These are phyloP conservation scores for Phytophthora cryptogea DNA, from an alignment of 352 stramenopile genomes.

Conservation along the genomic window DNA sequence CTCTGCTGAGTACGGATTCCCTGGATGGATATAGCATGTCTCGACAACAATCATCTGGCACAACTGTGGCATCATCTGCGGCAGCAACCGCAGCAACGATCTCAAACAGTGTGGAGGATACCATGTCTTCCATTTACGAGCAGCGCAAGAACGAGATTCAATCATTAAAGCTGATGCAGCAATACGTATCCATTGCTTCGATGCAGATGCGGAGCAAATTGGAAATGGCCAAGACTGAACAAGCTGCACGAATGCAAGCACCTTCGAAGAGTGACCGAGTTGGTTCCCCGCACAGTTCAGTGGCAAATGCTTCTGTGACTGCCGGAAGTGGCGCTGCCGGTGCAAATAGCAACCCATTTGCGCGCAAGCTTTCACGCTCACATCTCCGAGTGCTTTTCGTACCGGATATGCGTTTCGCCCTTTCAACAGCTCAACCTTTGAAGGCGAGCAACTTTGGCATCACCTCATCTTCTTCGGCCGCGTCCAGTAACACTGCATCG, in stretches of 20 bases:
- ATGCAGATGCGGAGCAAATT: constrained; percentile 92
- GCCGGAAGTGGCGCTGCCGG: constrained; percentile 21
- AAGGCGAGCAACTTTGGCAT: constrained; percentile 51
- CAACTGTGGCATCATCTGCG: constrained; percentile 31
- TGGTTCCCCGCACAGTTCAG: constrained; percentile 29
- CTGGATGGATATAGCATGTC: constrained; percentile 58
- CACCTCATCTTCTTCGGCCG: constrained; percentile 22
- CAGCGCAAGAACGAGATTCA: constrained; percentile 79
- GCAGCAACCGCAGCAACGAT: constrained; percentile 28
- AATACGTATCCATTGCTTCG: constrained; percentile 88
- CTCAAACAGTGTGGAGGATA: constrained; percentile 28
- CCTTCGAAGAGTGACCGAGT: constrained; percentile 40
- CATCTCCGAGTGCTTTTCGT: constrained; percentile 65
- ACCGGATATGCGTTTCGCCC: constrained; percentile 65
- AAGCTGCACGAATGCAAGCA: constrained; percentile 70
- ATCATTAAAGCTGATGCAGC: constrained; percentile 83
- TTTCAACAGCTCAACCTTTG: constrained; percentile 57
- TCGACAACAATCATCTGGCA: constrained; percentile 38
- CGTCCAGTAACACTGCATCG: constrained; percentile 18
- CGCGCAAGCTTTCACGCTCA: constrained; percentile 60
- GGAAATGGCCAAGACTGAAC: constrained; percentile 81
- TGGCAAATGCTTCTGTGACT: constrained; percentile 33
- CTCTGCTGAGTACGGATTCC: constrained; percentile 70
- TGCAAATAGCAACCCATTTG: constrained; percentile 48
- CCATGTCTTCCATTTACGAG: constrained; percentile 50